Conservation (phyloP, 176 grass and related monocot genomes). For the Eragrostis nindensis region DNA sequence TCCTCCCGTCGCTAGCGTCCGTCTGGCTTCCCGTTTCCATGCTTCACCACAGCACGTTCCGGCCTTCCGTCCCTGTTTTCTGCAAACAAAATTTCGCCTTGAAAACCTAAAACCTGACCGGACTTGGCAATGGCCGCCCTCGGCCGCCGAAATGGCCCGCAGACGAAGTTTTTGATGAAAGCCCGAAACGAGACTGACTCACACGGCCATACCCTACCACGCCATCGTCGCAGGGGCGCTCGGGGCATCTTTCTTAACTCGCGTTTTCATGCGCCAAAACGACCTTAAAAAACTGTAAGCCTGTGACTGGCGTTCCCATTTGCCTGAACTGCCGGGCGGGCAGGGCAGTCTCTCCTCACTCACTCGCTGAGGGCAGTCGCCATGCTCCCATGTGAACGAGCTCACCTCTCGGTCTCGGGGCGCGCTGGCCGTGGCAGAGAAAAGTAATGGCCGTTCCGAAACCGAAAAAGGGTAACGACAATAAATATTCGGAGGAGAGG, state of each 20-base stretch:
- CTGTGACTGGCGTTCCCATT: constrained; percentile 18
- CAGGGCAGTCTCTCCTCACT: too few species aligned
- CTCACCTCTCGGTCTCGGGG: constrained; percentile 21
- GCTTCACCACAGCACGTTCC: not conserved
- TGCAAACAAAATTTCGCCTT: not conserved
- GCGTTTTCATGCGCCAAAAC: constrained; percentile 15
- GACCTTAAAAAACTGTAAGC: not conserved
- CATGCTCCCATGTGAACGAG: constrained; percentile 40
- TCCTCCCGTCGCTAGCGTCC: not conserved
- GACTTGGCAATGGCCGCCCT: not conserved
- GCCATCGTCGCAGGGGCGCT: too few species aligned
- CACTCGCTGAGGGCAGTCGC: too few species aligned
- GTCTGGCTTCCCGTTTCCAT: not conserved
- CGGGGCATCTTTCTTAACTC: not conserved
- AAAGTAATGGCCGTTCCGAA: constrained; percentile 40
- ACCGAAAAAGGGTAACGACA: constrained; percentile 19
- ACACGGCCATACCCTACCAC: not conserved
- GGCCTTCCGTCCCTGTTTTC: not conserved
- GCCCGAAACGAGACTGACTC: constrained; percentile 5
- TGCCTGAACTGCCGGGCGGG: not conserved
- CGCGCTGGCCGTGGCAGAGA: constrained; percentile 22
- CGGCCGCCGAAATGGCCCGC: not conserved
- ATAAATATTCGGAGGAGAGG: constrained; percentile 6
- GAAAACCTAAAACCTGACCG: not conserved
- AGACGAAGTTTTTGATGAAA: not conserved